Base-by-base conservation (phyloP, 2,329 filamentous ascomycete genomes). In the Paraphaeosphaeria minitans region DNA sequence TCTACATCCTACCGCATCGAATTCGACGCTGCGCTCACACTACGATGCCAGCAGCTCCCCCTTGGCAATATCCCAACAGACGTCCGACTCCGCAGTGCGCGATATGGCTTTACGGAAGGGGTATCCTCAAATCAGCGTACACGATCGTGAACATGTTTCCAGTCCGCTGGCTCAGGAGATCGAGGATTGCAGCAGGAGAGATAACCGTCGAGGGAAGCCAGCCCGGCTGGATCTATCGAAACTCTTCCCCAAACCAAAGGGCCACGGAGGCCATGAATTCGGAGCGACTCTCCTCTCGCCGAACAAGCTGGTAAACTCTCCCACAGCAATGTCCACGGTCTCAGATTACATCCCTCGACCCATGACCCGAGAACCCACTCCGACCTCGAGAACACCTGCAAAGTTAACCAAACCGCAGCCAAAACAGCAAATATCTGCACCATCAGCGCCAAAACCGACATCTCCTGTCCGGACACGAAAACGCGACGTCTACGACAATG, bases 31-130 rank as follows among this genome's bases (percentile, higher is more conserved):
- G 65, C 76, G 73, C 53, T 79, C 78, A 33, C 76, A 79, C 61
- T 80, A 81, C 67, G 78, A 81, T 53, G 63, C 79, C 33, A 71
- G 75, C 43, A 75, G 61, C 48, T 76, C 75, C 33, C 78, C 79
- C 10, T 65, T 77, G 29, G 68, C 72, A 46, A 74, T 81, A 33
- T 79, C 79, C 0, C 79, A 81, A 68, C 79, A 81, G 58, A 80
- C 78, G 4, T 80, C 78, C 22, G 74, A 74, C 45, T 81, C 80
- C 43, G 75, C 79, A 8, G 73, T 79, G 9, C 74, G 78, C 47
- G 79, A 81, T 54, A 77, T 75, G 71, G 78, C 76, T 9, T 63
- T 79, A 48, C 67, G 76, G 55, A 78, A 79, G 67, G 77, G 77
- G 8, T 65, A 72, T 21, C 71, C 75, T 9, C 68, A 63, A 22